Base-by-base conservation (phyloP, 179 eudicot genomes). In the Amaranthus tricolor region DNA sequence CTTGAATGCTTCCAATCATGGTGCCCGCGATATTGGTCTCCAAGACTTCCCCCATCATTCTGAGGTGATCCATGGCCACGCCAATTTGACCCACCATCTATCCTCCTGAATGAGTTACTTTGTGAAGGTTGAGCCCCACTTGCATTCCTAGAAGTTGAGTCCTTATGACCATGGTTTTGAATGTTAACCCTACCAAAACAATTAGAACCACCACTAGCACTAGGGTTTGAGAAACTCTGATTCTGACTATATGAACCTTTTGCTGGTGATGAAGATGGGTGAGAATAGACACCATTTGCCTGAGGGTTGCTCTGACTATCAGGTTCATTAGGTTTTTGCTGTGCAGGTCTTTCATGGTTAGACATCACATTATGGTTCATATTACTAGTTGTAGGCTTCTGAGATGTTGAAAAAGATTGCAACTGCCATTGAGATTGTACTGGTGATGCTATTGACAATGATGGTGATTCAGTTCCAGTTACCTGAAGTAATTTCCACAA, bases 21-120 rank as follows among this genome's bases (percentile, higher is more conserved):
- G 77, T 89, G 92, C 50, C 90, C 90, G 45, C 91, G 89, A 50
- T 91, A 97, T 75, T 86, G 94, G 80, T 93, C 91, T 0, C 74
- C 80, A 19, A 93, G 87, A 79, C 92, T 86, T 21, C 89, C 86
- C 49, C 88, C 89, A 75, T 82, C 81, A 79, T 80, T 78, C 56
- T 86, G 87, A 82, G 87, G 86, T 66, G 95, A 83, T 48, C 91
- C 90, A 77, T 91, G 93, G 54, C 93, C 91, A 11, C 98, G 95
- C 12, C 88, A 79, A 60, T 87, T 90, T 21, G 85, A 74, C 8
- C 89, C 89, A 15, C 89, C 81, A 74, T 81, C 82, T 9, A 87
- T 91, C 84, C 91, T 90, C 79, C 88, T 89, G 76, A 68, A 86
- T 2, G 93, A 79, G 76, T 45, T 85, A 13, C 95, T 89, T 3